phyloP scores from a whole-genome alignment of 805 yeast genomes.

The Pichia paraexigua region DNA sequence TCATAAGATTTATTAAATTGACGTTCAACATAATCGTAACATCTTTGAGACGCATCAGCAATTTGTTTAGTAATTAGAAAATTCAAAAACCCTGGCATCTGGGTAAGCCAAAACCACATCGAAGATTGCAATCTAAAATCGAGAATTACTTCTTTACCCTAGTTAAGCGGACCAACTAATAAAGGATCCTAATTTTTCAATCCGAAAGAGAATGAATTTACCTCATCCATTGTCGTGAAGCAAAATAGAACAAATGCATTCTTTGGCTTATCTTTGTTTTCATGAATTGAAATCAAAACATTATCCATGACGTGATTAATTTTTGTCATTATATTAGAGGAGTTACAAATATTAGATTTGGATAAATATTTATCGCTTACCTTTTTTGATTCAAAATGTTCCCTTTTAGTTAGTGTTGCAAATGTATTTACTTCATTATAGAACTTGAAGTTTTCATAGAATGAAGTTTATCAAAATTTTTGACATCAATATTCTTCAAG shows the following conservation, averaged over 20 bases:
- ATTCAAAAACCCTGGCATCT: conserved; percentile 34
- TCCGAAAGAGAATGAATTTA: conserved; percentile 55
- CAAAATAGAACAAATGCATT: conserved; percentile 60
- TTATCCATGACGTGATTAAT: conserved; percentile 28
- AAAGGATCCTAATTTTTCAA: conserved; percentile 38
- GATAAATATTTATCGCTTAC: conserved; percentile 36
- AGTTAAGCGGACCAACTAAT: conserved; percentile 29
- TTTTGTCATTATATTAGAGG: conserved; percentile 26
- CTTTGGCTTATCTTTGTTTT: conserved; percentile 25
- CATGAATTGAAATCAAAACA: conserved; percentile 19
- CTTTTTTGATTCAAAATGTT: conserved; percentile 38
- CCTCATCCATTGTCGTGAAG: conserved; percentile 63
- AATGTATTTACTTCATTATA: conserved; percentile 55
- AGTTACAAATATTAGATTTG: conserved; percentile 31
- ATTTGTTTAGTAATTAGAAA: conserved; percentile 31
- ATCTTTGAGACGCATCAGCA: conserved; percentile 30
- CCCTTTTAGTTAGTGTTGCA: conserved; percentile 40
- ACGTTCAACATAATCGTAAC: conserved; percentile 38
- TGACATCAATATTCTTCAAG: conserved; percentile 48
- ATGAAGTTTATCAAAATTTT: conserved; percentile 48
- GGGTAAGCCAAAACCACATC: conserved; percentile 60
- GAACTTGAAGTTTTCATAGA: conserved; percentile 52
- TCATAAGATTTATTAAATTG: conserved; percentile 21
- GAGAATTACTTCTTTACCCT: conserved; percentile 36
- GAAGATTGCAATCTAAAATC: conserved; percentile 43